A percentile compares a stretch with the other conserved stretches of the same genome.
phyloP scores from a whole-genome alignment of 257 asterid species.

The Solanum paucissectum region DNA sequence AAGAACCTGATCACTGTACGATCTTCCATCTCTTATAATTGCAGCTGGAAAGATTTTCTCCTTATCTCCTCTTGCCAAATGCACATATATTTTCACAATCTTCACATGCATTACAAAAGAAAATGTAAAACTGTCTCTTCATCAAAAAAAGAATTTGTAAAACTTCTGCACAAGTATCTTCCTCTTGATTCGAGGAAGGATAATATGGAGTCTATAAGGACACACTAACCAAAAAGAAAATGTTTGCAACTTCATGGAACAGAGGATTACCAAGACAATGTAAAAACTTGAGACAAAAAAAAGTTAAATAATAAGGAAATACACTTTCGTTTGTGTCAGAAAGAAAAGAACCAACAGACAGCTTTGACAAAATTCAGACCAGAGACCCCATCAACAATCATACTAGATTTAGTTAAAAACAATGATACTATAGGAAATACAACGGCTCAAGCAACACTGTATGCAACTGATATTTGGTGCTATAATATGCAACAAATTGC shows the following conservation, averaged over 20 bases:
- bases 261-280: neutral
- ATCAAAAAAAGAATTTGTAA: neutral
- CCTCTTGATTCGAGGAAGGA: neutral
- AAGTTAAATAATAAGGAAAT: neutral
- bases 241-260: neutral
- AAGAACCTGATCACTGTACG: constrained; percentile 81
- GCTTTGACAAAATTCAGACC: neutral
- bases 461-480: neutral
- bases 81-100: constrained; percentile 69
- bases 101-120: neutral
- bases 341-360: neutral
- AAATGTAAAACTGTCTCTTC: neutral
- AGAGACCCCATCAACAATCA: neutral
- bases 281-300: neutral
- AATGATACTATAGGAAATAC: neutral
- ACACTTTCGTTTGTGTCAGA: neutral
- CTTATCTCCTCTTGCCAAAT: constrained; percentile 80
- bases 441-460: neutral
- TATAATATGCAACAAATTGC: neutral
- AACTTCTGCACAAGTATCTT: neutral
- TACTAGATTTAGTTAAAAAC: neutral
- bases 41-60: constrained; percentile 68
- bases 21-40: constrained; percentile 84
- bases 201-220: neutral
- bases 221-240: neutral